Conservation (phyloP, 768 basidiomycete genomes). For the Calocera cornea region DNA sequence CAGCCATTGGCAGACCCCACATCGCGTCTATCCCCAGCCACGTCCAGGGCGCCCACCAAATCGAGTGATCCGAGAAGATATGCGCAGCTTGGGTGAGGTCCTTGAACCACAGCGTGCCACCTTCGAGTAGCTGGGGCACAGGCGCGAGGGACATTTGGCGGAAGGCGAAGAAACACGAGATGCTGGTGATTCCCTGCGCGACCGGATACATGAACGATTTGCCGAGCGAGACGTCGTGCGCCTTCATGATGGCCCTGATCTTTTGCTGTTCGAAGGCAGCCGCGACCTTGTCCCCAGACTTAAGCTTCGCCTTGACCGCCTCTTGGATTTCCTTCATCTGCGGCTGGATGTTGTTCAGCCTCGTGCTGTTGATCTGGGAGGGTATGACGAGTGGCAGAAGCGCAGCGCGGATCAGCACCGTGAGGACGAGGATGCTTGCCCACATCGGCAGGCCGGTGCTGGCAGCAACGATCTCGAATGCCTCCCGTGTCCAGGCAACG, state of each 20-base stretch:
- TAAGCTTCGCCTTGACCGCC: conserved; percentile 34
- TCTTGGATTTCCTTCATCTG: conserved; percentile 43
- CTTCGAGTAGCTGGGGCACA: conserved; percentile 57
- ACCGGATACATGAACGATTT: conserved; percentile 49
- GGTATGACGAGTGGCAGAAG: conserved; percentile 26
- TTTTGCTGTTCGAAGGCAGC: conserved; percentile 32
- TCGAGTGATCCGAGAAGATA: conserved; percentile 5
- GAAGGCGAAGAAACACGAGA: conserved; percentile 74
- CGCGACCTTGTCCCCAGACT: conserved; percentile 27
- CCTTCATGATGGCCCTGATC: background rate
- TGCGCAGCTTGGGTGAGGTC: conserved; percentile 64
- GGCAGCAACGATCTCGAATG: background rate
- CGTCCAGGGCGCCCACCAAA: conserved; percentile 5
- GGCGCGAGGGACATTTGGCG: conserved; percentile 57
- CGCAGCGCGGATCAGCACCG: background rate
- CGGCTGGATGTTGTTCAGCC: conserved; percentile 45
- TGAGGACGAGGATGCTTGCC: background rate
- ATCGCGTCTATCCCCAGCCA: conserved; percentile 20
- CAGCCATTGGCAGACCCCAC: conserved; percentile 38
- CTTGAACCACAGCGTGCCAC: conserved; percentile 58
- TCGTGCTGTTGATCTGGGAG: conserved; percentile 43
- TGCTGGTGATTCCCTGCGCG: conserved; percentile 58
- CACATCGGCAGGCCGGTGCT: background rate
- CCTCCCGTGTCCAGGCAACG: background rate
- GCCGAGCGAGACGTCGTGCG: conserved; percentile 31